Evolutionary conservation across 164 flowering plant genomes (phyloP).

Genomic region (Vitis amurensis): DNA sequence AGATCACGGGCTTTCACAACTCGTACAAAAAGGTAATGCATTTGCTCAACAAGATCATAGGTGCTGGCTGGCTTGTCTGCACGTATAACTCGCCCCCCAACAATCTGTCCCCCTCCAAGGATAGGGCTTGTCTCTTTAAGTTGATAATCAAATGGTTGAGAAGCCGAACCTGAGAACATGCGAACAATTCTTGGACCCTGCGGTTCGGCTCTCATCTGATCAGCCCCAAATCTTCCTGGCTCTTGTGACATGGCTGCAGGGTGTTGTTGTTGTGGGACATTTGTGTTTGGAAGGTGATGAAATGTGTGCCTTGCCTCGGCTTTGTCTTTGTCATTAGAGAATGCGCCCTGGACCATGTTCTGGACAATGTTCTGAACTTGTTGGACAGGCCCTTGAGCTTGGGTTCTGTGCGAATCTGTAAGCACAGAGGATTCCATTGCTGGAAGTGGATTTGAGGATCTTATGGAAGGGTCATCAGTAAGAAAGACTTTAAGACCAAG

Average conservation of each 20-base stretch:
- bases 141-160: conserved; percentile 50
- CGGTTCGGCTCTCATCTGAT: conserved; percentile 31
- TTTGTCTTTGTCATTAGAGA: conserved; percentile 22
- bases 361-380: conserved; percentile 2
- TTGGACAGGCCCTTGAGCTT: conserved; percentile 10
- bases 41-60: conserved; percentile 69
- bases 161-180: conserved; percentile 24
- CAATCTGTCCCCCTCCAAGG: conserved; percentile 66
- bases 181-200: conserved; percentile 25
- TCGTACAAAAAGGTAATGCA: conserved; percentile 62
- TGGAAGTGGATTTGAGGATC: conserved; percentile 37
- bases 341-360: neutral
- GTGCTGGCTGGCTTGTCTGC: conserved; percentile 35
- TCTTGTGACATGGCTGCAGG: conserved; percentile 10
- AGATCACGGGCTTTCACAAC: conserved; percentile 63
- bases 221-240: conserved; percentile 22
- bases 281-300: conserved; percentile 36
- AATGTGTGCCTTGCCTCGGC: conserved; percentile 35
- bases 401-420: neutral
- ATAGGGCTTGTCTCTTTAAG: conserved; percentile 79
- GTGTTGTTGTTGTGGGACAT: conserved; percentile 20
- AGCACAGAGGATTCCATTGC: conserved; percentile 23
- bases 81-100: conserved; percentile 54
- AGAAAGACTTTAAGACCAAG: conserved; percentile 66
- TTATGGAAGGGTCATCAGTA: conserved; percentile 46